phyloP scores from a whole-genome alignment of 768 basidiomycete species.

The Amanita polypyramis region DNA sequence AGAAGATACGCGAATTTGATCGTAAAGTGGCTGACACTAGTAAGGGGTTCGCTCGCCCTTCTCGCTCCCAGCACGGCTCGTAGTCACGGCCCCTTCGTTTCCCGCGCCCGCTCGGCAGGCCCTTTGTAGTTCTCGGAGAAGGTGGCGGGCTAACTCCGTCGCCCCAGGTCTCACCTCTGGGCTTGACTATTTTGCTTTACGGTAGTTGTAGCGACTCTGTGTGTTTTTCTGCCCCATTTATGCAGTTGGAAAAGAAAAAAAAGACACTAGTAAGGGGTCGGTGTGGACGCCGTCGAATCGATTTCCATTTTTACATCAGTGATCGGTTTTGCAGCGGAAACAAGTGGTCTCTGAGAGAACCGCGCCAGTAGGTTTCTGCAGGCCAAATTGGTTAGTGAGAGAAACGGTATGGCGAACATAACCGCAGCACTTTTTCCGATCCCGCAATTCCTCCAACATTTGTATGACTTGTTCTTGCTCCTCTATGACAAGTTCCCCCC shows the following conservation, averaged over 20 bases:
- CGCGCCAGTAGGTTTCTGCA: conserved; percentile 42
- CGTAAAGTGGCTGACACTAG: not conserved
- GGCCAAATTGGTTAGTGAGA: conserved; percentile 1
- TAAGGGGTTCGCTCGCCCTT: no score
- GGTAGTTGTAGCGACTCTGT: no score
- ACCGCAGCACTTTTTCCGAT: conserved; percentile 46
- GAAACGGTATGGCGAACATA: not conserved
- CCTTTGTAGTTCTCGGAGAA: no score
- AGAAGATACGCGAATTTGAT: not conserved
- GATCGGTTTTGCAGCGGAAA: conserved; percentile 18
- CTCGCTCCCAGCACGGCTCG: no score
- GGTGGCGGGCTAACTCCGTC: no score
- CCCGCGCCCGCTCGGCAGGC: no score
- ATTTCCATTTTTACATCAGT: conserved; percentile 46
- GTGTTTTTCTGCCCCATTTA: no score
- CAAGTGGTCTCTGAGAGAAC: conserved; percentile 36
- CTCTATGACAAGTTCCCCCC: conserved; percentile 57
- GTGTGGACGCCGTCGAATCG: conserved; percentile 70
- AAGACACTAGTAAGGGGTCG: conserved; percentile 24
- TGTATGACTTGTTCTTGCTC: conserved; percentile 65
- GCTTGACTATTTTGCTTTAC: no score
- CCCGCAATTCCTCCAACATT: conserved; percentile 54
- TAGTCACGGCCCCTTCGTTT: no score
- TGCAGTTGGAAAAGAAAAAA: no score
- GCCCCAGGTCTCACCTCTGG: no score